Base-by-base conservation (phyloP, 306 rosid genomes). In the Begonia loranthoides region DNA sequence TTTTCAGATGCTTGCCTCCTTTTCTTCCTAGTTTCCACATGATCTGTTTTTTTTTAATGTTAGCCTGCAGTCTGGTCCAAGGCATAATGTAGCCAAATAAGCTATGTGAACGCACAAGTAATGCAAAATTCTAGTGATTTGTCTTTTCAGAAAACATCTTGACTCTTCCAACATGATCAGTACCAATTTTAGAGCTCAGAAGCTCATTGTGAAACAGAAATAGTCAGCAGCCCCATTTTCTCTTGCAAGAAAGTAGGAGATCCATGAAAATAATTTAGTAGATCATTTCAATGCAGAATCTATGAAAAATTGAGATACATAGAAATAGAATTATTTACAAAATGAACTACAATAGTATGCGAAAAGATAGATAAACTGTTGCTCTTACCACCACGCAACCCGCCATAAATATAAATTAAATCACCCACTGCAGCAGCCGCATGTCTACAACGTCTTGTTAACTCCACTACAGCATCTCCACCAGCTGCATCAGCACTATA, bases 401-500 rank as follows among this genome's bases (percentile, higher is more conserved):
- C 99, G 46, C 99, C 99, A 58, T 92, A 92, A 69, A 92, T 83
- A 58, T 76, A 92, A 40, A 92, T 87, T 58, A 87, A 59, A 72
- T 92, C 99, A 67, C 96, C 99, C 68, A 92, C 71, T 19, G 99
- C 99, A 47, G 99, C 94, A 24, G 99, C 96, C 12, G 99, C 99
- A 70, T 92, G 99, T 79, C 99, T 87, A 62, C 99, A 92, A 55
- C 99, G 95, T 66, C 99, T 73, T 16, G 94, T 87, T 79, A 92
- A 70, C 71, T 92, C 96, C 16, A 92, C 99, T 11, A 88, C 75
- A 56, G 99, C 96, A 73, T 92, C 99, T 41, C 99, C 99, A 71
- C 99, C 99, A 19, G 99, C 99, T 41, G 99, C 99, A 67, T 92
- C 99, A 63, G 99, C 99, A 62, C 99, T 92, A 65, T 86, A 92